Evolutionary conservation across 2,329 filamentous ascomycete species (phyloP), one percentile per base, ranked within the genome.

Genomic region (Epichloe baconii): DNA sequence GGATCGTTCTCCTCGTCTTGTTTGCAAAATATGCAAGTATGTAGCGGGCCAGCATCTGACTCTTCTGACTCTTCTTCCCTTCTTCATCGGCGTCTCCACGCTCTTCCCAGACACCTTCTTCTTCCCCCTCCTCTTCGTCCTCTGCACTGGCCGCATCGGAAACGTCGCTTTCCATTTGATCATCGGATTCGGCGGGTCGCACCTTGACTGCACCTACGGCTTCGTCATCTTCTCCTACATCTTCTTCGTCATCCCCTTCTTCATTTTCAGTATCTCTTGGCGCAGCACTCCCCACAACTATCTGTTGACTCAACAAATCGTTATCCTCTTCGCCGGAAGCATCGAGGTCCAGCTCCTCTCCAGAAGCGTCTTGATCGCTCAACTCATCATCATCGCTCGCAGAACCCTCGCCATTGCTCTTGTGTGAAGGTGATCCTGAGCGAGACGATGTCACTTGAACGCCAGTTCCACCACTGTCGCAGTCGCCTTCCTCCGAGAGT

Each of bases 1-100:
- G 87, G 86, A 59, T 91, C 88, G 56, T 91, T 76, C 50, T 93
- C 86, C 68, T 94, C 88, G 57, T 86, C 83, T 64, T 88, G 77
- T 52, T 82, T 82, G 69, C 90, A 96, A 61, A 91, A 94, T 57
- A 88, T 85, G 69, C 66, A 74, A 49, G 63, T 57, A 44, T 68
- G 71, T 49, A 64, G 54, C 15, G 73, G 71, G 43, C 35, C 50
- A 45, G 46, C 43, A 45, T 52, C 50, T 19, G 56, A 56, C 11
- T 55, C 55, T 26, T 55, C 56, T 44, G 56, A 55, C 12, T 55
- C 23, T 8, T 26, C 23, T 26, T 3, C 2, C 42, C 52, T 45
- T 49, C 52, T 21, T 50, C 52, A 37, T 44, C 52, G 17, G 52
- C 52, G 38, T 54, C 36, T 17, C 40, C 50, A 19, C 52, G 50